A percentile compares a stretch with the other conserved stretches of the same genome.
phyloP scores from a whole-genome alignment of 2,329 filamentous ascomycete species.

The Purpureocillium takamizusanense region DNA sequence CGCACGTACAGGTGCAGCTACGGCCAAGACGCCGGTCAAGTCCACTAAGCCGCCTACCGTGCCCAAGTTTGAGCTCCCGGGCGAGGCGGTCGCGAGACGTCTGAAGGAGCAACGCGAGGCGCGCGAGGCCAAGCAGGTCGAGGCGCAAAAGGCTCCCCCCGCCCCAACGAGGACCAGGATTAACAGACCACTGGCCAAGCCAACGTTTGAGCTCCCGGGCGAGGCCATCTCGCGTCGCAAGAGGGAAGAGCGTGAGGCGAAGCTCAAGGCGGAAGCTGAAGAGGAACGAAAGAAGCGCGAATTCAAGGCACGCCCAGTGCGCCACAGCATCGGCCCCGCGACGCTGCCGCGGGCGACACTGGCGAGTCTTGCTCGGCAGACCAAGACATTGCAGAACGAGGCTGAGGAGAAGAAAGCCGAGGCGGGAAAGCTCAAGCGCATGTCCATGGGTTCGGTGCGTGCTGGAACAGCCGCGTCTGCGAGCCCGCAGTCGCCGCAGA shows the following conservation, averaged over 20 bases:
- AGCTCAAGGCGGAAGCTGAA: constrained; percentile 47
- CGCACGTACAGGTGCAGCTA: constrained; percentile 5
- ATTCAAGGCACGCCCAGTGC: constrained; percentile 53
- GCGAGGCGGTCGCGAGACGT: constrained; percentile 49
- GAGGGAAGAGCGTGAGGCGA: constrained; percentile 46
- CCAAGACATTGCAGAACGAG: constrained; percentile 24
- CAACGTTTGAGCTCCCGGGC: constrained; percentile 54
- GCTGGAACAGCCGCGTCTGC: constrained; percentile 3
- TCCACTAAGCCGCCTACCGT: constrained; percentile 46
- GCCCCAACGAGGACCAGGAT: constrained; percentile 38
- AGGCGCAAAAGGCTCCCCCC: constrained; percentile 22
- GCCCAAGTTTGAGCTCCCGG: constrained; percentile 52
- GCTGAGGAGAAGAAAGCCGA: constrained; percentile 9
- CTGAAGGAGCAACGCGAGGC: constrained; percentile 51
- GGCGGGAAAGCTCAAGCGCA: constrained; percentile 13
- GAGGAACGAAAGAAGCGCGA: constrained; percentile 51
- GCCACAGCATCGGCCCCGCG: constrained; percentile 30
- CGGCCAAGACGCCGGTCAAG: constrained; percentile 36
- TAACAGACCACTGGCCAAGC: constrained; percentile 40
- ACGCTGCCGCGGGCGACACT: constrained; percentile 45
- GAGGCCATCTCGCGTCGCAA: constrained; percentile 50
- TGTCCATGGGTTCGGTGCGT: constrained; percentile 9
- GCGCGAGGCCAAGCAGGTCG: constrained; percentile 30
- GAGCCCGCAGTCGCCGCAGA: constrained; percentile 7
- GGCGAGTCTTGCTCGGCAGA: constrained; percentile 47